phyloP scores from a whole-genome alignment of 2,329 filamentous ascomycete species.

The Exophiala calicioides region DNA sequence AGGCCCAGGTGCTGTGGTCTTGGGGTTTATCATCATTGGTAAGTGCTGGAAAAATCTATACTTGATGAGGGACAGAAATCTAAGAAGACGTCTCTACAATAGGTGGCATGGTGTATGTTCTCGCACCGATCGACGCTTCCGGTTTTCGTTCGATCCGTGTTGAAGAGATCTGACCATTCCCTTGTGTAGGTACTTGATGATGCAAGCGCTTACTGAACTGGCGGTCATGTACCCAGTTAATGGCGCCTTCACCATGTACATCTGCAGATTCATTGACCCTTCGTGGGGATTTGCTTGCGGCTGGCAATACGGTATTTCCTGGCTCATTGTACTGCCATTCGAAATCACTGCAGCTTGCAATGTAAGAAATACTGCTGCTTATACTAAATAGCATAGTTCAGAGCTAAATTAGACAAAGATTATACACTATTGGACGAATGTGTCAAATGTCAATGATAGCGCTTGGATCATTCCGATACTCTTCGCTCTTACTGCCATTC shows the following conservation, averaged over 20 bases:
- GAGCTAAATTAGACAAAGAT: constrained; percentile 57
- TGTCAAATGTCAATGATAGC: constrained; percentile 34
- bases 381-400: too few relatives aligned
- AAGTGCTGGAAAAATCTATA: constrained; percentile 21
- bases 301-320: constrained; percentile 57
- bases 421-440: constrained; percentile 60
- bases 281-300: constrained; percentile 37
- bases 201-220: constrained; percentile 86
- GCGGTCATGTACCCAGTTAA: constrained; percentile 72
- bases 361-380: constrained; percentile 5
- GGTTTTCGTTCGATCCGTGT: too few relatives aligned
- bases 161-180: too few relatives aligned
- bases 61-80: constrained; percentile 28
- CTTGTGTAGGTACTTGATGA: too few relatives aligned
- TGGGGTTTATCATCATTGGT: constrained; percentile 76
- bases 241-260: constrained; percentile 71
- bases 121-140: too few relatives aligned
- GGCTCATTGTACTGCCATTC: constrained; percentile 58
- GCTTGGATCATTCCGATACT: constrained; percentile 33
- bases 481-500: constrained; percentile 22
- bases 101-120: constrained; percentile 54
- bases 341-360: constrained; percentile 51
- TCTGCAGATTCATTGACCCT: constrained; percentile 58
- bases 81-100: constrained; percentile 4
- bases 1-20: constrained; percentile 60